Conservation (phyloP, 352 stramenopile genomes). For the Phytopythium sindhum region DNA sequence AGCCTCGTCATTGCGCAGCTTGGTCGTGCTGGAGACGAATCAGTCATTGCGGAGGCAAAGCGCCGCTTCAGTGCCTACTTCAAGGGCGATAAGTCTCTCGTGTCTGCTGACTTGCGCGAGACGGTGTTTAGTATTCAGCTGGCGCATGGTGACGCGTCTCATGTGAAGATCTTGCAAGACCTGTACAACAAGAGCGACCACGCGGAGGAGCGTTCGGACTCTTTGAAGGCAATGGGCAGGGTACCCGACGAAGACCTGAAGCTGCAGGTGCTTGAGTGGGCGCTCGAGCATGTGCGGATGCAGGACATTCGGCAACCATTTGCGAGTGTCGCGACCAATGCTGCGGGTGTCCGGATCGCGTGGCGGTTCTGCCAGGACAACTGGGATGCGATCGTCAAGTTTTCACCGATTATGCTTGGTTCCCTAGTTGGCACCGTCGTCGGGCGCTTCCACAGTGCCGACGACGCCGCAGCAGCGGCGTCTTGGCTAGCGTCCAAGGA, state of each 20-base stretch:
- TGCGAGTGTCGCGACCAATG: slow-evolving; percentile 46
- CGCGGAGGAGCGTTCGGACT: slow-evolving; percentile 64
- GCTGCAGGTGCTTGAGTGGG: slow-evolving; percentile 71
- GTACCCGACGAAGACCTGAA: slow-evolving; percentile 39
- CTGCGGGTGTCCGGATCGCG: slow-evolving; percentile 37
- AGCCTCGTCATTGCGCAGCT: slow-evolving; percentile 53
- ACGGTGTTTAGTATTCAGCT: slow-evolving; percentile 56
- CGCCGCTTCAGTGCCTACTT: slow-evolving; percentile 56
- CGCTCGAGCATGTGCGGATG: slow-evolving; percentile 52
- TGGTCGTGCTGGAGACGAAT: slow-evolving; percentile 42
- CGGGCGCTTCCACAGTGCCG: slow-evolving; percentile 40
- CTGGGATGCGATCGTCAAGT: slow-evolving; percentile 52
- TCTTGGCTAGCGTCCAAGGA: slow-evolving; percentile 57
- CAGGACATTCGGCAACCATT: slow-evolving; percentile 67
- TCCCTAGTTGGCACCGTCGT: slow-evolving; percentile 39
- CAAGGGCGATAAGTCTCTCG: slow-evolving; percentile 29
- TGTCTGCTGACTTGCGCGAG: slow-evolving; percentile 56
- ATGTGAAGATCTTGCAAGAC: slow-evolving; percentile 54
- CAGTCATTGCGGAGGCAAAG: slow-evolving; percentile 49
- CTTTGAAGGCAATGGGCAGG: slow-evolving; percentile 47
- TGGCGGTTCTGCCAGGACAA: slow-evolving; percentile 72
- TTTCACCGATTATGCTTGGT: slow-evolving; percentile 53
- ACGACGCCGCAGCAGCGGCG: slow-evolving; percentile 48
- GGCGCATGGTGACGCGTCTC: slow-evolving; percentile 28
- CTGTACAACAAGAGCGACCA: slow-evolving; percentile 66